phyloP scores from a whole-genome alignment of 441 rosid species.

The Erodium trifolium region DNA sequence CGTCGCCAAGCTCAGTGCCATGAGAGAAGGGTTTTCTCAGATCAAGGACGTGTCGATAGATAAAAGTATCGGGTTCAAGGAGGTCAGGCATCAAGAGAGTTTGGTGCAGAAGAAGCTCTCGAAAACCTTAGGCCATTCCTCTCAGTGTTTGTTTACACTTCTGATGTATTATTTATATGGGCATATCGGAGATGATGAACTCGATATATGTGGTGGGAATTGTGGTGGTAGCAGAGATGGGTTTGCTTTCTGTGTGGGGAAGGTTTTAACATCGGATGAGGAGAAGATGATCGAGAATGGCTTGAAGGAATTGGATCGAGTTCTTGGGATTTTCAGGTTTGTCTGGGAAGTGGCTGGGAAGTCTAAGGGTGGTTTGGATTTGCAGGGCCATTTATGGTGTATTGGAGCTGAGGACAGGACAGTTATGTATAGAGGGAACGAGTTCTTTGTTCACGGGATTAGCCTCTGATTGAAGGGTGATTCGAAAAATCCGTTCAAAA shows the following conservation, averaged over 20 bases:
- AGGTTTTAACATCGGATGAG: constrained; percentile 50
- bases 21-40: constrained; percentile 79
- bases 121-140: constrained; percentile 55
- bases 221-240: constrained; percentile 22
- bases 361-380: constrained; percentile 44
- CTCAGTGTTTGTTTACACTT: constrained; percentile 69
- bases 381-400: constrained; percentile 66
- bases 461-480: constrained; percentile 19
- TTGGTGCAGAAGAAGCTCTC: constrained; percentile 60
- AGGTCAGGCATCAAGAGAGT: constrained; percentile 52
- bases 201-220: constrained; percentile 60
- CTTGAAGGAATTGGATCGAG: constrained; percentile 59
- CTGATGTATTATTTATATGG: constrained; percentile 59
- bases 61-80: constrained; percentile 55
- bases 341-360: constrained; percentile 57
- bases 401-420: constrained; percentile 43
- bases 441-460: constrained; percentile 51
- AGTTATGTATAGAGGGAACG: constrained; percentile 39
- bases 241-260: constrained; percentile 46
- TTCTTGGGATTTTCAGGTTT: constrained; percentile 48
- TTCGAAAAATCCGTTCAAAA: too few species aligned
- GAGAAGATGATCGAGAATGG: constrained; percentile 52
- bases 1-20: constrained; percentile 47
- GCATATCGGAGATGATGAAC: constrained; percentile 51
- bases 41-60: constrained; percentile 57